These are phyloP conservation scores for Eimeria necatrix DNA, from an alignment of 169 alveolate species.

Conservation along the genomic window DNA sequence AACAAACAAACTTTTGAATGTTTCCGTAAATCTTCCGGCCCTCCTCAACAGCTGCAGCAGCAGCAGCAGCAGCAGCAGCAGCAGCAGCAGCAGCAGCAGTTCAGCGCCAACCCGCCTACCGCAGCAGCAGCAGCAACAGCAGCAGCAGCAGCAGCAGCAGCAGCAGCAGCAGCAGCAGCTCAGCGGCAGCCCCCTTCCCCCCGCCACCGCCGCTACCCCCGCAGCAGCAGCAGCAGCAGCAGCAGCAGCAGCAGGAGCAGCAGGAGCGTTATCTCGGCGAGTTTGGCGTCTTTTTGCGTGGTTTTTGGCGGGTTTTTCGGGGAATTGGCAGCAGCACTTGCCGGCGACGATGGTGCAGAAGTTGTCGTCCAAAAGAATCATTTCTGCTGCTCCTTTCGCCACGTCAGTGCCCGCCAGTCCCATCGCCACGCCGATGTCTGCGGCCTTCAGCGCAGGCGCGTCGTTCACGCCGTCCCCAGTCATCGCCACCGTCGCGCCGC, in stretches of 20 bases:
- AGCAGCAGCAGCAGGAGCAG: not conserved
- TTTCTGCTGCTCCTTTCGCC: constrained; percentile 99
- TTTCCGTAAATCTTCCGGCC: constrained; percentile 95
- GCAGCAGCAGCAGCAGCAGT: not conserved
- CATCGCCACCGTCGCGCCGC: constrained; percentile 92
- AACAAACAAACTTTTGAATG: constrained; percentile 96
- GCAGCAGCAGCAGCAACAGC: constrained; percentile 13
- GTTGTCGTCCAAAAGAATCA: constrained; percentile 99
- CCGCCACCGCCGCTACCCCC: not conserved
- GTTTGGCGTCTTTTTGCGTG: too few species aligned
- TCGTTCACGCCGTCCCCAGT: constrained; percentile 98
- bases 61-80: not conserved
- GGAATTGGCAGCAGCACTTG: too few species aligned
- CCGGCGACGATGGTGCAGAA: constrained; percentile 92
- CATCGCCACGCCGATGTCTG: constrained; percentile 99
- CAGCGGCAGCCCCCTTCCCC: not conserved
- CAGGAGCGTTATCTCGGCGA: not conserved
- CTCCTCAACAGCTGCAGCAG: constrained; percentile 90
- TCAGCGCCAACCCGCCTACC: too few species aligned
- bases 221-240: not conserved
- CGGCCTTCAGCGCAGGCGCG: constrained; percentile 96
- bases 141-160: not conserved
- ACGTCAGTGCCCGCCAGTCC: constrained; percentile 99
- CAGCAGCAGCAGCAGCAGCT: not conserved
- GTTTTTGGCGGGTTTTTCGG: too few species aligned